phyloP scores from a whole-genome alignment of 768 basidiomycete species.

The Cantharellus cinnabarinus region DNA sequence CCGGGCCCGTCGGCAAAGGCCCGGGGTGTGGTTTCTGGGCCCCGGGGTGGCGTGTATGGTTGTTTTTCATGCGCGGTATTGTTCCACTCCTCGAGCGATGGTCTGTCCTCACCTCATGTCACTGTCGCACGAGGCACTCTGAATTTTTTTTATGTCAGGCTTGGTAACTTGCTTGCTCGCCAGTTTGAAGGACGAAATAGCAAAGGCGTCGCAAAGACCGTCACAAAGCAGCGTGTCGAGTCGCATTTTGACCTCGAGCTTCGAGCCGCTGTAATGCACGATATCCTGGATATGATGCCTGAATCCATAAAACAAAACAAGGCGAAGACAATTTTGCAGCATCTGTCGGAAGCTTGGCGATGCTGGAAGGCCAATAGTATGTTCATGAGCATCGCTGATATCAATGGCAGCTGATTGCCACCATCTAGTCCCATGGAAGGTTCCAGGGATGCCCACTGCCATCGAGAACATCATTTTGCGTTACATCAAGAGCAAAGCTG shows the following conservation, averaged over 20 bases:
- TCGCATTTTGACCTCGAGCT: conserved; percentile 96
- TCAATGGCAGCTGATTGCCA: too few relatives aligned
- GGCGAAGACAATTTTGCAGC: conserved; percentile 97
- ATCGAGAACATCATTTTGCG: conserved; percentile 98
- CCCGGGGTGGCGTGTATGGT: conserved; percentile 97
- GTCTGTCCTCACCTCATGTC: conserved; percentile 19
- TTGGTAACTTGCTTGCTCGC: conserved; percentile 90
- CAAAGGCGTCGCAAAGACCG: conserved; percentile 91
- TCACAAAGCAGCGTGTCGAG: conserved; percentile 97
- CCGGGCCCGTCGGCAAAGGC: conserved; percentile 96
- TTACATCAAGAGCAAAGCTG: conserved; percentile 98
- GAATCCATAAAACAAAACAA: conserved; percentile 99
- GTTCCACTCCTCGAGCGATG: conserved; percentile 94
- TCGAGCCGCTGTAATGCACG: conserved; percentile 98
- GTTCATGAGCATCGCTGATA: conserved; percentile 11
- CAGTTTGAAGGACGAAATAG: conserved; percentile 97
- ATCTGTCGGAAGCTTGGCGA: conserved; percentile 94
- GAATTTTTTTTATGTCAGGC: conserved; percentile 21
- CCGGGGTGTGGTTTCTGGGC: conserved; percentile 99
- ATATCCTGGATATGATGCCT: conserved; percentile 99
- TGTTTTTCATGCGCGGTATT: conserved; percentile 99
- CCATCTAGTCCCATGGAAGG: conserved; percentile 83
- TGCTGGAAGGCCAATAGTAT: conserved; percentile 87
- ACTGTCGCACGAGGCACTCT: not conserved
- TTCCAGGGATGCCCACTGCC: conserved; percentile 97